Evolutionary conservation across 202 grass and related monocot genomes (phyloP), one percentile per base, ranked within the genome.

Genomic region (Schoenoplectus triqueter): DNA sequence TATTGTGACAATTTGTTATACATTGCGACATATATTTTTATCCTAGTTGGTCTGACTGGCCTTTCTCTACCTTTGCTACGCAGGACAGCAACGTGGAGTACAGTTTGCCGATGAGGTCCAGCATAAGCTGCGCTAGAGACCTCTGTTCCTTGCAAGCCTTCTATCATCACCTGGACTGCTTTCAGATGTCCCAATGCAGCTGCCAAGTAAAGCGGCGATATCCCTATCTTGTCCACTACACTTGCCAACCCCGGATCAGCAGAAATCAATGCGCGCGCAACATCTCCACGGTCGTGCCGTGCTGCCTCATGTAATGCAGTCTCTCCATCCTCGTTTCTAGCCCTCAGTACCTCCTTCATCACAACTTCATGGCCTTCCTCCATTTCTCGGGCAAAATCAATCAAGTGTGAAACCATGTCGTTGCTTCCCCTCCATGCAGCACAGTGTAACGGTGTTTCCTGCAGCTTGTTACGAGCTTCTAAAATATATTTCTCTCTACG

Each of bases 201-300:
- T 39, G 81, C 81, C 21, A 84, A 57, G 66, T 73, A 84, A 52
- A 84, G n/a, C 17, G 49, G 64, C 5, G 81, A 84, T 2, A 70
- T 57, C 2, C 64, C 64, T 44, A 67, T 22, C 17, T 51, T 42
- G 0, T 66, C 81, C 31, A 71, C 47, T 19, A 84, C 64, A 57
- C 64, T 15, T 8, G 81, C 65, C 48, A 84, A 6, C 20, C 57
- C 48, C 0, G 5, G 4, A 57, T 72, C 65, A 5, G 8, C 5
- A 19, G 19, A 2, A 52, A 84, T 57, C 0, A 69, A 13, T 8
- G 3, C 15, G 14, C 9, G 0, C 2, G 69, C 81, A 47, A 71
- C 56, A 0, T 0, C 19, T 6, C 81, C 81, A 18, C 18, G 15
- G 65, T 18, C 40, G 10, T 44, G 18, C 14, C 81, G 65, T 18